Percentiles rank a stretch among this genome's conserved stretches.
Evolutionary conservation across 2,329 filamentous ascomycete species (phyloP).

Genomic region (Aspergillus transmontanensis): DNA sequence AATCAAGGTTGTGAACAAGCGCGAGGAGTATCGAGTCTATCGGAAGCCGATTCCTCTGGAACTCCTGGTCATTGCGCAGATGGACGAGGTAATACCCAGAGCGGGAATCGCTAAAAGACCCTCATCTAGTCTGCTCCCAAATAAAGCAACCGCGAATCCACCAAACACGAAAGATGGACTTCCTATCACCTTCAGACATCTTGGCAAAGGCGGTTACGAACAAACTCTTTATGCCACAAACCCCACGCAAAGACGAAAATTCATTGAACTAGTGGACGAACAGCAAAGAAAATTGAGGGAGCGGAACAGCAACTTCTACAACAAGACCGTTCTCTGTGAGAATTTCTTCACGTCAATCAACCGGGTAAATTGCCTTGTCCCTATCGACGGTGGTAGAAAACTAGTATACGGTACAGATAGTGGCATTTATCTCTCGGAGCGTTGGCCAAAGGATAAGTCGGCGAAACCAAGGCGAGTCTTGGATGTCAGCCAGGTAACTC

Average conservation of each 20-base stretch:
- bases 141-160: constrained; percentile 54
- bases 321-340: constrained; percentile 71
- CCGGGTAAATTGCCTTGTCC: constrained; percentile 90
- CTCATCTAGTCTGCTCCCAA: constrained; percentile 78
- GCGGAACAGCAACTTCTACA: constrained; percentile 68
- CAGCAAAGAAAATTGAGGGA: constrained; percentile 86
- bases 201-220: constrained; percentile 95
- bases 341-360: constrained; percentile 89
- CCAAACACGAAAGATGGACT: constrained; percentile 71
- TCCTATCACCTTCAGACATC: constrained; percentile 93
- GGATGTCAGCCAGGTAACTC: constrained; percentile 83
- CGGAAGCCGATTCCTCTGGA: constrained; percentile 93
- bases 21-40: constrained; percentile 93
- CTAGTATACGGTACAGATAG: constrained; percentile 92
- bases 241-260: constrained; percentile 86
- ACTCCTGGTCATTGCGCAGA: constrained; percentile 88
- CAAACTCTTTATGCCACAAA: constrained; percentile 85
- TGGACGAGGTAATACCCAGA: constrained; percentile 91
- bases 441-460: constrained; percentile 78
- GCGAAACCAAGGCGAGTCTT: constrained; percentile 78
- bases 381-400: constrained; percentile 92
- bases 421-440: constrained; percentile 89
- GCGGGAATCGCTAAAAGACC: constrained; percentile 80
- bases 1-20: constrained; percentile 88
- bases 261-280: constrained; percentile 91